Percentiles rank a stretch among this genome's conserved stretches.
These are phyloP conservation scores for Aspergillus homomorphus DNA, from an alignment of 495 filamentous ascomycete species.

Conservation along the genomic window DNA sequence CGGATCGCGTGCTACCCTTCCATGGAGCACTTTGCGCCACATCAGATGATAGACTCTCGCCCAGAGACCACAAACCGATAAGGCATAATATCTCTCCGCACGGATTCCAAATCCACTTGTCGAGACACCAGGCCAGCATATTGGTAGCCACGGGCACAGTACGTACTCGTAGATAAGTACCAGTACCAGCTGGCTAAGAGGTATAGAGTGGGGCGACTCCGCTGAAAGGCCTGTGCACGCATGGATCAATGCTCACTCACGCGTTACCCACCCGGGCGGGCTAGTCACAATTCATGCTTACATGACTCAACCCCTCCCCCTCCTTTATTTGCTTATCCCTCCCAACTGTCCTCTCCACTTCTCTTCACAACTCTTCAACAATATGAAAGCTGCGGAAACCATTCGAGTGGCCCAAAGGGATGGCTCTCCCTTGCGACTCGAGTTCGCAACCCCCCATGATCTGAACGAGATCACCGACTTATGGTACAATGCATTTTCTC, in stretches of 20 bases:
- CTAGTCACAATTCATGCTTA: neutral
- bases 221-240: no score
- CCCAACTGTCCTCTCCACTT: neutral
- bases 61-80: neutral
- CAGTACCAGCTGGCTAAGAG: no score
- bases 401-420: neutral
- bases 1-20: neutral
- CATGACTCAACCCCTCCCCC: neutral
- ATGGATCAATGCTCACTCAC: neutral
- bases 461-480: constrained; percentile 20
- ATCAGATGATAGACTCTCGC: neutral
- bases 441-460: constrained; percentile 25
- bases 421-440: constrained; percentile 12
- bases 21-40: neutral
- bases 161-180: no score
- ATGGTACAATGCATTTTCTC: constrained; percentile 29
- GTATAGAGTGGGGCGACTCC: neutral
- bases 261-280: no score
- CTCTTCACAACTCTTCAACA: neutral
- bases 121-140: no score
- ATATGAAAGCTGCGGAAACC: neutral
- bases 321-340: neutral
- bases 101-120: neutral
- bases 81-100: neutral
- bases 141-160: no score